Conservation (phyloP, 163 green algal species). For the Prototheca wickerhamii region DNA sequence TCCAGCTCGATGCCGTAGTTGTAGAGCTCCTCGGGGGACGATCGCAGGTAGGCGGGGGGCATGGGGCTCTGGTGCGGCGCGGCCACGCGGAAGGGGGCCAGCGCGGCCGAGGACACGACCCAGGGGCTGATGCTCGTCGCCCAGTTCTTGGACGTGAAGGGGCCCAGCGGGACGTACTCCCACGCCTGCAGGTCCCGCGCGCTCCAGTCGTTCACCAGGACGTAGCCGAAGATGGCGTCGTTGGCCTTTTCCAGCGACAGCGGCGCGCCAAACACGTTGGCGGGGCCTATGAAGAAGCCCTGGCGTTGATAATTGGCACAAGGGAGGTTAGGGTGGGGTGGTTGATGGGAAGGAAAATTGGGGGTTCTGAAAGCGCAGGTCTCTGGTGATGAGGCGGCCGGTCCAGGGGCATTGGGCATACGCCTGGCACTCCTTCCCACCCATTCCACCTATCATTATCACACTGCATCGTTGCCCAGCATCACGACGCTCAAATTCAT, state of each 20-base stretch:
- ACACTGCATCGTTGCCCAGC: background rate
- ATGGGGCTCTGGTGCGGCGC: conserved; percentile 51
- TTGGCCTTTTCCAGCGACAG: conserved; percentile 49
- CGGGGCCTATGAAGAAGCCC: conserved; percentile 58
- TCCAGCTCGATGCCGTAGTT: conserved; percentile 70
- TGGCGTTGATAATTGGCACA: background rate
- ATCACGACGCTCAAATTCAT: conserved; percentile 1
- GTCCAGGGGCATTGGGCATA: too few relatives aligned
- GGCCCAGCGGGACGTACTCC: conserved; percentile 87
- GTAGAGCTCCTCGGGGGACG: background rate
- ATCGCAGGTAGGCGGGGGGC: conserved; percentile 69
- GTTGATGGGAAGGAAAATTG: background rate
- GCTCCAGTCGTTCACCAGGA: conserved; percentile 94
- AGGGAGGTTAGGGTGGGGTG: background rate
- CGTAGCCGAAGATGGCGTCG: conserved; percentile 81
- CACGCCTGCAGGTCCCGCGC: conserved; percentile 87
- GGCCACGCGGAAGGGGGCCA: conserved; percentile 63
- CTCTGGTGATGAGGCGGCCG: too few relatives aligned
- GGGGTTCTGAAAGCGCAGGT: background rate
- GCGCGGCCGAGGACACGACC: conserved; percentile 80
- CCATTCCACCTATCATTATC: too few relatives aligned
- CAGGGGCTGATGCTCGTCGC: conserved; percentile 82
- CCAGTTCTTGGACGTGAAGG: conserved; percentile 91
- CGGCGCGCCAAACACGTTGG: conserved; percentile 65
- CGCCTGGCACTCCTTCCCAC: too few relatives aligned